phyloP scores from a whole-genome alignment of 1,284 basidiomycete species.

The Cystobasidium pallidum region DNA sequence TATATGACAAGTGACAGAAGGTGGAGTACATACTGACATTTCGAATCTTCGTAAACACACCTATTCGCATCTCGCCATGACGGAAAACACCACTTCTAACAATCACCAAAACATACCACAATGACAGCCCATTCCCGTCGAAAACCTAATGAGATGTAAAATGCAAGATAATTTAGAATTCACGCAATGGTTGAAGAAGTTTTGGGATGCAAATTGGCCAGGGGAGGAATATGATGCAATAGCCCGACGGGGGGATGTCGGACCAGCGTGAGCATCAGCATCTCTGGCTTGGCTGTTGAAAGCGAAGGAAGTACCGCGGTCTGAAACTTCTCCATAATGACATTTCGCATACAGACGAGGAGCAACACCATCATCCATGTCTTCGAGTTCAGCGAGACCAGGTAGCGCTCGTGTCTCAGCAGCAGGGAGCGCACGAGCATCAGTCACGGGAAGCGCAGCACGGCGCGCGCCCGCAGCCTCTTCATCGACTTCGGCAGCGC shows the following conservation, averaged over 20 bases:
- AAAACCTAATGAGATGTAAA: constrained; percentile 93
- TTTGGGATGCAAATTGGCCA: constrained; percentile 90
- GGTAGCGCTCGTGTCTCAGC: too few species aligned
- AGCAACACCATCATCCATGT: constrained; percentile 29
- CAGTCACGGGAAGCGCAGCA: constrained; percentile 13
- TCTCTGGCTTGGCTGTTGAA: not conserved
- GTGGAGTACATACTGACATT: constrained; percentile 3
- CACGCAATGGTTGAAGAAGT: constrained; percentile 94
- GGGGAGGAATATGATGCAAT: constrained; percentile 88
- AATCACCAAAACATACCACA: not conserved
- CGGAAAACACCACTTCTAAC: not conserved
- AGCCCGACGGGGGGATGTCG: constrained; percentile 69
- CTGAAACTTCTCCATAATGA: not conserved
- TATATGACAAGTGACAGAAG: too few species aligned
- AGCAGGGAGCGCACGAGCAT: constrained; percentile 27
- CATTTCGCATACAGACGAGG: constrained; percentile 29
- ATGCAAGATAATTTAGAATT: constrained; percentile 99
- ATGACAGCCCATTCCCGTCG: constrained; percentile 91
- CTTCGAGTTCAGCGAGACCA: constrained; percentile 22
- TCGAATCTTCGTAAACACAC: not conserved
- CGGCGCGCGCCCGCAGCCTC: constrained; percentile 36
- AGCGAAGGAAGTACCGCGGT: not conserved
- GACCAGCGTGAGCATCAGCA: constrained; percentile 53
- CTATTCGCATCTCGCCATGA: too few species aligned
- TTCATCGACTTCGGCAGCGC: constrained; percentile 11